Evolutionary conservation across 116 monocot species (phyloP), one percentile per base, ranked within the genome.

Genomic region (Trichopus zeylanicus): DNA sequence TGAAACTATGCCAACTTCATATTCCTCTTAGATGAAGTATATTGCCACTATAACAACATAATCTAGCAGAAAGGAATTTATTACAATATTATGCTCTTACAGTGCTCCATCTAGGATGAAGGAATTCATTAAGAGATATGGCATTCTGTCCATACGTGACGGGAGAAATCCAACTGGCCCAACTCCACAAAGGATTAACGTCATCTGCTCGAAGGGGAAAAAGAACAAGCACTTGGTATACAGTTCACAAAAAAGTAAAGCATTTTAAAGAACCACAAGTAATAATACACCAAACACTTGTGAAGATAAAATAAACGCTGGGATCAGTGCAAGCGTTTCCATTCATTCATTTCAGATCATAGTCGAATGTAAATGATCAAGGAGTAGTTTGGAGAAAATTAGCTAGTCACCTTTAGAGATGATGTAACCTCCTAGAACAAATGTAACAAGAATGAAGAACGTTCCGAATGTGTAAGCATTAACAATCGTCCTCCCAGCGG

Each of bases 111-210:
- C 85, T 81, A 10, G 63, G 51, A 67, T 88, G 85, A 46, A 93
- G 85, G 53, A 93, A 93, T 72, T 93, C 88, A 68, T 93, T 88
- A 23, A 88, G 55, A 26, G 85, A 58, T 59, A 88, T 56, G 31
- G 93, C 88, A 79, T 84, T 81, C 57, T 81, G 84, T 7, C 79
- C 88, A 66, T 88, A 88, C 79, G 71, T 76, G 77, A 93, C 64
- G 9, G 88, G 88, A 69, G 93, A 93, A 60, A 56, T 61, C 79
- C 85, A 93, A 61, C 77, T 88, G 12, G 66, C 85, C 85, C 93
- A 88, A 38, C 73, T 79, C 93, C 87, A 88, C 81, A 81, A 93
- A 48, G 85, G 67, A 16, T 79, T 61, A 53, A 93, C 79, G 47
- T 69, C 73, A 59, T 73, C 75, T 84, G 63, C 48, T 21, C 48